Conservation (phyloP, 768 basidiomycete species). For the Clavaria fumosa region DNA sequence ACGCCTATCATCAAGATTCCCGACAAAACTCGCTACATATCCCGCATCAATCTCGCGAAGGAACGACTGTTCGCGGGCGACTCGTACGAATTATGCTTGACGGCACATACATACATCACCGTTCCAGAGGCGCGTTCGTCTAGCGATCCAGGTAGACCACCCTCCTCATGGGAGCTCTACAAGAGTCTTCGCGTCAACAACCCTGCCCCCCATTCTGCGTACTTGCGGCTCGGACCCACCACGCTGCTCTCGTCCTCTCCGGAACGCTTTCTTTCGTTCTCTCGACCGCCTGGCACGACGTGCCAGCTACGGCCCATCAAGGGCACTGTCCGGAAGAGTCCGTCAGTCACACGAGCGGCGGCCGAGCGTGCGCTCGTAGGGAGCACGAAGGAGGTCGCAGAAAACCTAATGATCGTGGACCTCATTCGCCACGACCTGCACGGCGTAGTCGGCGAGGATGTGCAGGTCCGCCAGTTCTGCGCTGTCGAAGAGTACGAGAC, state of each 20-base stretch:
- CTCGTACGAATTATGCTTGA: conserved; percentile 88
- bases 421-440: conserved; percentile 89
- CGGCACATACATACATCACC: conserved; percentile 49
- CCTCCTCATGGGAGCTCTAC: conserved; percentile 61
- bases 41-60: conserved; percentile 54
- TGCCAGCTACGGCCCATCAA: conserved; percentile 92
- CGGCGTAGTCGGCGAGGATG: conserved; percentile 66
- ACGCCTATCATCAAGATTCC: conserved; percentile 33
- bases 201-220: conserved; percentile 82
- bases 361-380: conserved; percentile 50
- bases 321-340: conserved; percentile 68
- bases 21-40: conserved; percentile 43
- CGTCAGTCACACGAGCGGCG: conserved; percentile 43
- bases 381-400: conserved; percentile 80
- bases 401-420: conserved; percentile 98
- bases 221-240: conserved; percentile 59
- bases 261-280: conserved; percentile 78
- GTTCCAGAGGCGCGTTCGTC: conserved; percentile 21
- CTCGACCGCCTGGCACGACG: conserved; percentile 41
- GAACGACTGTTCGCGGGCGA: conserved; percentile 69
- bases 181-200: conserved; percentile 57
- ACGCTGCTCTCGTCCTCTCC: conserved; percentile 79
- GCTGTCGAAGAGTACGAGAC: conserved; percentile 83
- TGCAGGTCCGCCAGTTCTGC: conserved; percentile 76
- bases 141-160: conserved; percentile 16